phyloP scores from a whole-genome alignment of 2,329 filamentous ascomycete species.

The Neopestalotiopsis sp. region DNA sequence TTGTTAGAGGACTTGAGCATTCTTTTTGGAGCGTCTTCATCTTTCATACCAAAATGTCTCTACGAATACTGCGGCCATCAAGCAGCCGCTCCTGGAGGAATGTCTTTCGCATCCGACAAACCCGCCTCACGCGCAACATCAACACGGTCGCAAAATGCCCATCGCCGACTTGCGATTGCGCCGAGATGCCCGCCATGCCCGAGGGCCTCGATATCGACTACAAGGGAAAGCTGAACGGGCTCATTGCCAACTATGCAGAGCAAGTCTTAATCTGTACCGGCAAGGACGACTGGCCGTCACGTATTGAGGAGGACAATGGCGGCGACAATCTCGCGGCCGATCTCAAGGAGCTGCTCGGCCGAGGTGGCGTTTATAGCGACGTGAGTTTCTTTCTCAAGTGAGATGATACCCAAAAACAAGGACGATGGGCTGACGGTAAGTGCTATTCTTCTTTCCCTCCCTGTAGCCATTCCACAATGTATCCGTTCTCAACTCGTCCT shows the following conservation, averaged over 20 bases:
- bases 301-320: slow-evolving; percentile 81
- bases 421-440: slow-evolving; percentile 38
- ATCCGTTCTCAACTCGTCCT: slow-evolving; percentile 77
- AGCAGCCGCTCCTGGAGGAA: slow-evolving; percentile 18
- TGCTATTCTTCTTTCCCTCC: slow-evolving; percentile 19
- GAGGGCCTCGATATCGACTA: slow-evolving; percentile 77
- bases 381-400: slow-evolving; percentile 48
- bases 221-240: slow-evolving; percentile 72
- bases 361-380: slow-evolving; percentile 70
- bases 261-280: slow-evolving; percentile 87
- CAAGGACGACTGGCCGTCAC: slow-evolving; percentile 78
- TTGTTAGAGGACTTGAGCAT: not conserved
- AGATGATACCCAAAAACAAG: not conserved
- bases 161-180: slow-evolving; percentile 76
- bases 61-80: slow-evolving; percentile 11
- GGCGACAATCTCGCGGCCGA: slow-evolving; percentile 72
- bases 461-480: slow-evolving; percentile 82
- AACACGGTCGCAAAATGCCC: slow-evolving; percentile 67
- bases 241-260: slow-evolving; percentile 79
- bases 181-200: slow-evolving; percentile 68
- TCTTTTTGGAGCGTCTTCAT: too few species aligned
- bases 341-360: slow-evolving; percentile 72
- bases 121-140: slow-evolving; percentile 21
- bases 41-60: slow-evolving; percentile 4
- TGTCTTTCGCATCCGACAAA: not conserved